Conservation (phyloP, 2,329 filamentous ascomycete species). For the Fragosphaeria purpurea region DNA sequence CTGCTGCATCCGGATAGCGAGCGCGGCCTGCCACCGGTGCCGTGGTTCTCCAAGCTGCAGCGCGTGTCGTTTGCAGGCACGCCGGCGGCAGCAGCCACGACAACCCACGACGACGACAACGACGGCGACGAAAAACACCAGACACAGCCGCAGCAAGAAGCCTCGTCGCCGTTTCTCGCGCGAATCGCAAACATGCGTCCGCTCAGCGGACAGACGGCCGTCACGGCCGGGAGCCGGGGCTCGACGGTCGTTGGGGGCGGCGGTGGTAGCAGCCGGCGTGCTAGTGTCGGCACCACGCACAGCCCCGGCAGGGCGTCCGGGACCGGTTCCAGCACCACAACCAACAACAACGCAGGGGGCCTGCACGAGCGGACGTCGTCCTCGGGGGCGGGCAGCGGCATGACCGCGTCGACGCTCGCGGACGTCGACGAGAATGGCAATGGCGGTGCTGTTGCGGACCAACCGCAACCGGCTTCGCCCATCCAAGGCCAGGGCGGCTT, state of each 20-base stretch:
- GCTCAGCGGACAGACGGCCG: conserved; percentile 3
- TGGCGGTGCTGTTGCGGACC: neutral
- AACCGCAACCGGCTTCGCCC: too few relatives aligned
- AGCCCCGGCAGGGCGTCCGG: neutral
- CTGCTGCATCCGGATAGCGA: neutral
- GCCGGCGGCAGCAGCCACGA: neutral
- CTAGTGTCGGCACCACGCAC: conserved; percentile 2
- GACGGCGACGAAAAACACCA: neutral
- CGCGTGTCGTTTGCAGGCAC: neutral
- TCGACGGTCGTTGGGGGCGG: conserved; percentile 10
- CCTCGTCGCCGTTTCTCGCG: neutral
- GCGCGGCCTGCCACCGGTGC: conserved; percentile 11
- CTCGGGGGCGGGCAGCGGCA: conserved; percentile 4
- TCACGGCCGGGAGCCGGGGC: conserved; percentile 3
- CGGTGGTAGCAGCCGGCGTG: conserved; percentile 6
- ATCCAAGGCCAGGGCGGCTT: too few relatives aligned
- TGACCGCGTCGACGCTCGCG: neutral
- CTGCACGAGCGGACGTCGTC: conserved; percentile 5
- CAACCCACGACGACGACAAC: neutral
- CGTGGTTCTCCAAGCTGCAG: conserved; percentile 2
- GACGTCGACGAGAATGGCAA: neutral
- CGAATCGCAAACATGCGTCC: conserved; percentile 5
- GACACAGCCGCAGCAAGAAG: neutral
- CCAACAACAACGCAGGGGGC: too few relatives aligned
- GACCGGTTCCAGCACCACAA: too few relatives aligned